phyloP scores from a whole-genome alignment of 805 yeast species.

The Ogataea siamensis region DNA sequence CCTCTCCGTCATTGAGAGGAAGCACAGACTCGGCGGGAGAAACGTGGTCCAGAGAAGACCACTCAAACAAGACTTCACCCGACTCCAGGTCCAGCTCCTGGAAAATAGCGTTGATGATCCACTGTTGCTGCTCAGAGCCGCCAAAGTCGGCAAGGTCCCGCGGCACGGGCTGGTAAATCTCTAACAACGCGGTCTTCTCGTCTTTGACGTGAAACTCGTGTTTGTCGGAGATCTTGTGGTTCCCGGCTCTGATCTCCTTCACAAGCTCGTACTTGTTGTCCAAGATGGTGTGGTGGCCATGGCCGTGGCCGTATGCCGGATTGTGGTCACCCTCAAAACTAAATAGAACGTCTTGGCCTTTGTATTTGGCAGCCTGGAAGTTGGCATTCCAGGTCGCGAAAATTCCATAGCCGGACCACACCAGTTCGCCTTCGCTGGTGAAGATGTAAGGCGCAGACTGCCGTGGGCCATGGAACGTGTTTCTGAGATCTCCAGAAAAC shows the following conservation, averaged over 20 bases:
- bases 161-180: constrained; percentile 36
- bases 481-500: constrained; percentile 21
- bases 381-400: constrained; percentile 35
- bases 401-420: constrained; percentile 38
- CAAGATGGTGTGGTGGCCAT: constrained; percentile 35
- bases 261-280: constrained; percentile 32
- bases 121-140: constrained; percentile 29
- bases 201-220: constrained; percentile 38
- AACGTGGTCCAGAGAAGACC: constrained; percentile 36
- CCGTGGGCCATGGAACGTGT: constrained; percentile 25
- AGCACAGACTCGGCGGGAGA: constrained; percentile 35
- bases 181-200: constrained; percentile 33
- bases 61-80: constrained; percentile 37
- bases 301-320: constrained; percentile 25
- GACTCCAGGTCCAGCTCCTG: constrained; percentile 38
- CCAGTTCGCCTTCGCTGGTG: constrained; percentile 35
- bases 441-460: constrained; percentile 39
- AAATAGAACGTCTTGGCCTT: constrained; percentile 31
- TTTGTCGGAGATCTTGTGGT: constrained; percentile 35
- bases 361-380: constrained; percentile 30
- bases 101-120: constrained; percentile 37
- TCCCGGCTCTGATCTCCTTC: constrained; percentile 36
- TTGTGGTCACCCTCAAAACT: constrained; percentile 38
- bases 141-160: constrained; percentile 32
- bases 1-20: constrained; percentile 32